Evolutionary conservation across 176 grass and related monocot genomes (phyloP), one percentile per base, ranked within the genome.

Genomic region (maize (Zea mays)): DNA sequence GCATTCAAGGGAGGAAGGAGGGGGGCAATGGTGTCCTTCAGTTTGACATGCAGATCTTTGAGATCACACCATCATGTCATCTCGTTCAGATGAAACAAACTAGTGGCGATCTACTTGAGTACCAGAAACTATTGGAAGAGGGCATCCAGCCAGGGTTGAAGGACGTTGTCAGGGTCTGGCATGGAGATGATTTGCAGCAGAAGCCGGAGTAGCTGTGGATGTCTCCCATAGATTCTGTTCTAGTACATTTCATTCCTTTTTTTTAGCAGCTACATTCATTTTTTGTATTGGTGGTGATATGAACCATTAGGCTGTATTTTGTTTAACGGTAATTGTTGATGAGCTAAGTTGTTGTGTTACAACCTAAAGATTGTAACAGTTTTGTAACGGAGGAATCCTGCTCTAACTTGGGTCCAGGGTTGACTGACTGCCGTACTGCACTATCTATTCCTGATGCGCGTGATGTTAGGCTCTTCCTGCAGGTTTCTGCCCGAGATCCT

Each of bases 101-200:
- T 1, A 27, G 27, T 27, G 27, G 27, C 27, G 27, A 27, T 27
- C 27, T 27, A 27, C 27, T 27, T 27, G 27, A 27, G 27, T 27
- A 27, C 73, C 59, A 69, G 20, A 86, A 76, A 77, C 2, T 97
- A 21, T 34, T 92, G 63, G 86, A 93, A 51, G 80, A 92, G 55
- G 50, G 82, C 50, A 85, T 97, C 68, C 83, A 76, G 71, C 93
- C 90, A 33, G 85, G 76, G 46, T 76, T 97, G 17, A 82, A 88
- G 67, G 93, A 97, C 45, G 86, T 97, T 54, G 77, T 93, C 62
- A 84, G 80, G 90, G 82, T 82, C 19, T 93, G 90, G 90, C 85
- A 90, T 84, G 81, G 82, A 74, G 90, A 90, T 81, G 45, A 88
- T 55, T 58, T 71, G 35, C 65, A 65, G 61, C 19, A 69, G 62